Evolutionary conservation across 2,329 filamentous ascomycete genomes (phyloP).

Genomic region (Emergomyces pasteurianus): DNA sequence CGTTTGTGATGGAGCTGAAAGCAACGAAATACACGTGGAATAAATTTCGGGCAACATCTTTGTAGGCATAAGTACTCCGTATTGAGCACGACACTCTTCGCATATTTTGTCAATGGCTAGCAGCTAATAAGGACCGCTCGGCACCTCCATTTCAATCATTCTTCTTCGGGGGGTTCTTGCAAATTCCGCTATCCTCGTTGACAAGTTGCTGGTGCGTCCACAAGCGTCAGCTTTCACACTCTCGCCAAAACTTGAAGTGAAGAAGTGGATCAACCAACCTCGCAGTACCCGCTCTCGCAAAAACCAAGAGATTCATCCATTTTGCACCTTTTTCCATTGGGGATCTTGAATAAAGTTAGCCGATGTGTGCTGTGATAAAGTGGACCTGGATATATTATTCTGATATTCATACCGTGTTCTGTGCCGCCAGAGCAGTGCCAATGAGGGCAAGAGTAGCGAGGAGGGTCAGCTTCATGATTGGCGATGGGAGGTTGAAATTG

Average conservation of each 20-base stretch:
- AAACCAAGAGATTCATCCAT: background rate
- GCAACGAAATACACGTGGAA: background rate
- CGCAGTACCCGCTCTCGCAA: background rate
- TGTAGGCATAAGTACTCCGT: too few relatives aligned
- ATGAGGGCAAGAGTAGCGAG: background rate
- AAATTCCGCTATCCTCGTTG: background rate
- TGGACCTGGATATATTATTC: too few relatives aligned
- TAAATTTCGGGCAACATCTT: too few relatives aligned
- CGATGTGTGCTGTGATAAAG: too few relatives aligned
- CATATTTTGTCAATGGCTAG: too few relatives aligned
- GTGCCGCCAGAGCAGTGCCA: background rate
- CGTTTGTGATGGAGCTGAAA: background rate
- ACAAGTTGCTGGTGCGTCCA: background rate
- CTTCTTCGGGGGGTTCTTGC: background rate
- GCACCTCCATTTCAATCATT: background rate
- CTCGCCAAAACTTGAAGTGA: background rate
- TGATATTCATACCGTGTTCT: background rate
- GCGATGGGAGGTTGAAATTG: background rate
- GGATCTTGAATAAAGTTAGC: background rate
- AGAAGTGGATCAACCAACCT: background rate
- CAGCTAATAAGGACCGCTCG: background rate
- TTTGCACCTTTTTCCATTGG: background rate
- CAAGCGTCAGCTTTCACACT: background rate
- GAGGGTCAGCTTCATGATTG: background rate
- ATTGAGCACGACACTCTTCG: too few relatives aligned